phyloP scores from a whole-genome alignment of 805 yeast genomes.

The Maudiozyma serrabonitensis region DNA sequence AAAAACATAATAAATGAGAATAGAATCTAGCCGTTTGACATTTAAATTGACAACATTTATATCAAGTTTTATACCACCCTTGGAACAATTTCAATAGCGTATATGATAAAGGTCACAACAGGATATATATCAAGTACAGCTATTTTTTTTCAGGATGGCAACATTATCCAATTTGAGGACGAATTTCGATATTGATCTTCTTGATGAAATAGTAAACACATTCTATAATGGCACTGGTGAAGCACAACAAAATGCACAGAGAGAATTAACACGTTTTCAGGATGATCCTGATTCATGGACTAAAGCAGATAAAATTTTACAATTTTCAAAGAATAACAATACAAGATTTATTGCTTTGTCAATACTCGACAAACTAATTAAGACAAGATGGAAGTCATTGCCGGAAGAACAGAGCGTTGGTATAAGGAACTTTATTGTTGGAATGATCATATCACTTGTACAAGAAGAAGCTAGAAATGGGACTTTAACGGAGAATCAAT shows the following conservation, averaged over 20 bases:
- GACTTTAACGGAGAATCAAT: conserved; percentile 57
- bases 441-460: conserved; percentile 84
- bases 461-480: conserved; percentile 45
- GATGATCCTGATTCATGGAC: conserved; percentile 92
- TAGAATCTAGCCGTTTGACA: no score
- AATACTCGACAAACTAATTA: conserved; percentile 77
- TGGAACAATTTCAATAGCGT: no score
- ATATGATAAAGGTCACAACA: no score
- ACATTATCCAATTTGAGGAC: conserved; percentile 44
- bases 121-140: neutral
- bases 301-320: conserved; percentile 76
- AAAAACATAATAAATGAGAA: conserved; percentile 37
- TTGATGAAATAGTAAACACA: conserved; percentile 76
- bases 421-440: conserved; percentile 82
- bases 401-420: conserved; percentile 83
- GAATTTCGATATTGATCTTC: conserved; percentile 58
- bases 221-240: conserved; percentile 70
- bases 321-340: conserved; percentile 64
- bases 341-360: conserved; percentile 86
- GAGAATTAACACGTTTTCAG: conserved; percentile 68
- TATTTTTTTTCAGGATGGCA: neutral
- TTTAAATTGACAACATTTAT: no score
- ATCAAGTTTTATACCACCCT: no score
- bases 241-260: conserved; percentile 57
- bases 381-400: conserved; percentile 82